Conservation (phyloP, 805 yeast genomes). For the Metschnikowia bowlesiae region DNA sequence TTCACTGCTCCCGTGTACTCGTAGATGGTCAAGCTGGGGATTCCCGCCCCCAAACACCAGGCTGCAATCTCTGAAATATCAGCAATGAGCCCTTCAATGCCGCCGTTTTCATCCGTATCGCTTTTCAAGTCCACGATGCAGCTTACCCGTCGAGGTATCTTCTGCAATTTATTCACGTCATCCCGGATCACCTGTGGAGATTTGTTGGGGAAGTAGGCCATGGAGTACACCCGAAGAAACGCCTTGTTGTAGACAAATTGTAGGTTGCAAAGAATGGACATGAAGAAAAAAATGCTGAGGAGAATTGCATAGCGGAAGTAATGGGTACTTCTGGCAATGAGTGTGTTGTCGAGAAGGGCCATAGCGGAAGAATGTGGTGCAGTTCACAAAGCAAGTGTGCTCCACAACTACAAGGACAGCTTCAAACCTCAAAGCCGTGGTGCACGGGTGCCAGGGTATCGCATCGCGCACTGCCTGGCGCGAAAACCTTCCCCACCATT, state of each 20-base stretch:
- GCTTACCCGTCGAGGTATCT: constrained; percentile 75
- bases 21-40: constrained; percentile 65
- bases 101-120: constrained; percentile 85
- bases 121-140: constrained; percentile 69
- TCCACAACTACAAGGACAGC: neutral
- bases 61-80: constrained; percentile 74
- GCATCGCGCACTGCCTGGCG: constrained; percentile 1
- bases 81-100: constrained; percentile 72
- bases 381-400: neutral
- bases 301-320: constrained; percentile 14
- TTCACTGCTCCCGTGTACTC: constrained; percentile 68
- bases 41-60: constrained; percentile 91
- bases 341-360: neutral
- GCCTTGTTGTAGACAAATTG: constrained; percentile 50
- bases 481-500: constrained; percentile 6
- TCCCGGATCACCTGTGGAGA: constrained; percentile 84
- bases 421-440: neutral
- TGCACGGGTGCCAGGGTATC: neutral
- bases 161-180: constrained; percentile 68
- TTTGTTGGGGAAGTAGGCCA: constrained; percentile 60
- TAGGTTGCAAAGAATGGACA: constrained; percentile 51
- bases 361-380: neutral
- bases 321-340: constrained; percentile 3
- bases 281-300: constrained; percentile 51
- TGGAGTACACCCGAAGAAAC: constrained; percentile 52